A percentile compares a stretch with the other conserved stretches of the same genome.
Conservation (phyloP, 2,329 filamentous ascomycete genomes). For the Achaetomium macrosporum region DNA sequence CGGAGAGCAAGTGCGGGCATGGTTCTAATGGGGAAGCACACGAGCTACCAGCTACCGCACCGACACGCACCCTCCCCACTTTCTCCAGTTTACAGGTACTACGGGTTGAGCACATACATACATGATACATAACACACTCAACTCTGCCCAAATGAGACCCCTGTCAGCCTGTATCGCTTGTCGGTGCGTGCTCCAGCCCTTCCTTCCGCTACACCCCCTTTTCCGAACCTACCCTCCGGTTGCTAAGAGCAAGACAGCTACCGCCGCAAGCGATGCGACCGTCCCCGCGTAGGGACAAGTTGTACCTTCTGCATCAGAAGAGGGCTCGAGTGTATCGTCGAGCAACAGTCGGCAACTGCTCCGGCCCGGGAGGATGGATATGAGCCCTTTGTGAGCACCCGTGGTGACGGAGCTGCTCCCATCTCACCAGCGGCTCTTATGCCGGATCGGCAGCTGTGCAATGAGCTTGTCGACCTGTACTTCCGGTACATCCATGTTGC, state of each 20-base stretch:
- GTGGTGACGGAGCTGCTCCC: background rate
- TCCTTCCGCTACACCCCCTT: background rate
- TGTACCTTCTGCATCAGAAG: background rate
- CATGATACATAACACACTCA: too few species aligned
- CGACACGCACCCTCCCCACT: background rate
- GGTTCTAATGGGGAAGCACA: too few species aligned
- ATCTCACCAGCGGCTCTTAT: background rate
- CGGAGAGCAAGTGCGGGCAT: too few species aligned
- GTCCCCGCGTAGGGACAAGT: background rate
- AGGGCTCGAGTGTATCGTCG: background rate
- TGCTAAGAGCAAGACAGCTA: background rate
- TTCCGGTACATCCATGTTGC: background rate
- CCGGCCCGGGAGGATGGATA: background rate
- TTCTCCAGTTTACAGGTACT: too few species aligned
- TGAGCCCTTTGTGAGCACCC: background rate
- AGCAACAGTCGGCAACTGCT: background rate
- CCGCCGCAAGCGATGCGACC: background rate
- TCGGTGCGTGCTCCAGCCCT: background rate
- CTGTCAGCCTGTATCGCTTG: background rate
- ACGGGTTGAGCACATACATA: too few species aligned
- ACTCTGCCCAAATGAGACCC: background rate
- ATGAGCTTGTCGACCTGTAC: background rate
- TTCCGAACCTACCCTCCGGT: too few species aligned
- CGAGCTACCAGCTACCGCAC: too few species aligned
- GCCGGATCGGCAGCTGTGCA: background rate